phyloP scores from a whole-genome alignment of 306 rosid species.

The Acacia confusa region DNA sequence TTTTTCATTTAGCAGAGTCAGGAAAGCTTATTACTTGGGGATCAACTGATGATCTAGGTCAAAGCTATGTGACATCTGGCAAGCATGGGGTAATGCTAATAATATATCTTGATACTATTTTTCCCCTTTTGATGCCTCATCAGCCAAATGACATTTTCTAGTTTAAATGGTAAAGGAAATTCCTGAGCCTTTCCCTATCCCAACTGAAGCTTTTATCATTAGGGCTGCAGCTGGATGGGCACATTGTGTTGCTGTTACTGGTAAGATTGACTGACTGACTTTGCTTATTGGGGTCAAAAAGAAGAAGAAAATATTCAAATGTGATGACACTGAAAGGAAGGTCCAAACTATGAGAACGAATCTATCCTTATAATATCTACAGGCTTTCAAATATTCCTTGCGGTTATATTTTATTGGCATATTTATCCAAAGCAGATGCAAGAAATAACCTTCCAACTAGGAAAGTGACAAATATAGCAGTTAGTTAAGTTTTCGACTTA shows the following conservation, averaged over 20 bases:
- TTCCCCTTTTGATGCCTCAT: slow-evolving; percentile 1
- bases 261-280: slow-evolving; percentile 43
- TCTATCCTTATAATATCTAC: background rate
- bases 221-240: slow-evolving; percentile 93
- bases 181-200: slow-evolving; percentile 85
- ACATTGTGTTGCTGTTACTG: slow-evolving; percentile 75
- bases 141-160: slow-evolving; percentile 30
- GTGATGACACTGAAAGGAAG: slow-evolving; percentile 2
- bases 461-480: background rate
- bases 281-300: background rate
- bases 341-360: background rate
- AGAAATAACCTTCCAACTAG: background rate
- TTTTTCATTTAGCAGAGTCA: slow-evolving; percentile 45
- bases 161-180: slow-evolving; percentile 58
- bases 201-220: slow-evolving; percentile 55
- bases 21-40: slow-evolving; percentile 93
- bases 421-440: slow-evolving; percentile 1
- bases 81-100: slow-evolving; percentile 71
- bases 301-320: background rate
- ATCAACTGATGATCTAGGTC: slow-evolving; percentile 86
- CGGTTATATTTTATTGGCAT: background rate
- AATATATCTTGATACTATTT: background rate
- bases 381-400: background rate
- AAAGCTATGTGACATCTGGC: slow-evolving; percentile 85
- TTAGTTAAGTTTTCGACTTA: background rate